Percentiles rank a stretch among this genome's conserved stretches.
These are phyloP conservation scores for Arabidopsis arenosa DNA, from an alignment of 345 rosid genomes.

Conservation along the genomic window DNA sequence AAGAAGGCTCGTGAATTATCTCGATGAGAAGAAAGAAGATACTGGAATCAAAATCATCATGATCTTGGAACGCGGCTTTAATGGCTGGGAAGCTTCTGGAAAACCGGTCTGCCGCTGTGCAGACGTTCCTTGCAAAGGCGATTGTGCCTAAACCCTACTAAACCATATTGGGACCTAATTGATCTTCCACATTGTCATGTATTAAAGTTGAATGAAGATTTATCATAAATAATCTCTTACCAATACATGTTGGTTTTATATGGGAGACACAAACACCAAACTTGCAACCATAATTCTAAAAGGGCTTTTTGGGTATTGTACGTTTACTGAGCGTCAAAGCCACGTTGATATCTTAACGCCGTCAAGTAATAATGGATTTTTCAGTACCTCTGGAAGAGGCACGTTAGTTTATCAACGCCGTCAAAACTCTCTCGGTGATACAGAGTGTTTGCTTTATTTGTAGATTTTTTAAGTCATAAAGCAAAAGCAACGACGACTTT, in stretches of 20 bases:
- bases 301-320: constrained; percentile 12
- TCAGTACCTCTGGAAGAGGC: neutral
- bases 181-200: constrained; percentile 32
- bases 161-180: constrained; percentile 7
- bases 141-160: constrained; percentile 29
- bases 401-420: constrained; percentile 2
- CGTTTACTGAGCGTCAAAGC: constrained; percentile 12
- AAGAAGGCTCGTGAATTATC: constrained; percentile 67
- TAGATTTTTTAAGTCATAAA: neutral
- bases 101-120: constrained; percentile 82
- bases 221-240: constrained; percentile 18
- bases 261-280: neutral
- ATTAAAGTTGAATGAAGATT: constrained; percentile 18
- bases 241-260: constrained; percentile 13
- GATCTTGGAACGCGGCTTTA: constrained; percentile 82
- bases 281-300: neutral
- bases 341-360: constrained; percentile 18
- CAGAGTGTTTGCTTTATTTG: constrained; percentile 10
- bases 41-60: constrained; percentile 70
- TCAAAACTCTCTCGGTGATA: neutral
- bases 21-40: constrained; percentile 70
- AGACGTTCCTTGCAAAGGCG: constrained; percentile 67
- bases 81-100: constrained; percentile 93
- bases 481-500: constrained; percentile 28
- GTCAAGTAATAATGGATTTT: neutral